phyloP scores from a whole-genome alignment of 2,329 filamentous ascomycete species.

The Fusarium sp. region DNA sequence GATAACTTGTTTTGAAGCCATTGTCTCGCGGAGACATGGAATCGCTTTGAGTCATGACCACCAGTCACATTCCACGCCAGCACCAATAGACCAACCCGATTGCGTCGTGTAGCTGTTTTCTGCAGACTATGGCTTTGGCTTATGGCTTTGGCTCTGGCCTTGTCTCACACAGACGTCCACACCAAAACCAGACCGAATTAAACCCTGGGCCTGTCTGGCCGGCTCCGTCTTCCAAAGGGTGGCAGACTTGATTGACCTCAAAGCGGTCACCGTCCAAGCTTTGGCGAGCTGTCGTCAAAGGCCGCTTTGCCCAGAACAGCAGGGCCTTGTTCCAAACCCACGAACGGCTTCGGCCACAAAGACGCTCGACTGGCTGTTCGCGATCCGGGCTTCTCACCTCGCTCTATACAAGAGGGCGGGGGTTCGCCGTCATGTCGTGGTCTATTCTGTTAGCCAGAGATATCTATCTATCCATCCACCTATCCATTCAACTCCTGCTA shows the following conservation, averaged over 20 bases:
- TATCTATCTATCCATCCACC: constrained; percentile 17
- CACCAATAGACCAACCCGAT: constrained; percentile 36
- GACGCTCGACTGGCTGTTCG: constrained; percentile 40
- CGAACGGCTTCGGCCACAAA: constrained; percentile 44
- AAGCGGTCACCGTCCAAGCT: constrained; percentile 22
- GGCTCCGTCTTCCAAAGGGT: constrained; percentile 39
- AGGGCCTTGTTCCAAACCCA: constrained; percentile 30
- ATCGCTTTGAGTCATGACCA: constrained; percentile 43
- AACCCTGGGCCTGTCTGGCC: constrained; percentile 30
- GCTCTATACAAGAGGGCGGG: constrained; percentile 38
- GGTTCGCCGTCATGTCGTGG: constrained; percentile 6
- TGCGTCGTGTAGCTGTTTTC: constrained; percentile 33
- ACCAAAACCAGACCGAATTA: constrained; percentile 31
- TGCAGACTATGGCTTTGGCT: constrained; percentile 8
- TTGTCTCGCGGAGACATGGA: constrained; percentile 23
- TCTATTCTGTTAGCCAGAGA: constrained; percentile 22
- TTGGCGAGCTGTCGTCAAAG: constrained; percentile 23
- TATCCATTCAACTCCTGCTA: not conserved
- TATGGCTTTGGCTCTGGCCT: constrained; percentile 24
- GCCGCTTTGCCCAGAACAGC: constrained; percentile 44
- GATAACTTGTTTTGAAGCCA: constrained; percentile 25
- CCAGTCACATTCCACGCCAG: constrained; percentile 45
- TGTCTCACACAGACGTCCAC: constrained; percentile 37
- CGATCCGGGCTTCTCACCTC: constrained; percentile 32
- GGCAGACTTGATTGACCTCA: constrained; percentile 17